These are phyloP conservation scores for Platismatia glauca DNA, from an alignment of 495 filamentous ascomycete genomes.

Conservation along the genomic window DNA sequence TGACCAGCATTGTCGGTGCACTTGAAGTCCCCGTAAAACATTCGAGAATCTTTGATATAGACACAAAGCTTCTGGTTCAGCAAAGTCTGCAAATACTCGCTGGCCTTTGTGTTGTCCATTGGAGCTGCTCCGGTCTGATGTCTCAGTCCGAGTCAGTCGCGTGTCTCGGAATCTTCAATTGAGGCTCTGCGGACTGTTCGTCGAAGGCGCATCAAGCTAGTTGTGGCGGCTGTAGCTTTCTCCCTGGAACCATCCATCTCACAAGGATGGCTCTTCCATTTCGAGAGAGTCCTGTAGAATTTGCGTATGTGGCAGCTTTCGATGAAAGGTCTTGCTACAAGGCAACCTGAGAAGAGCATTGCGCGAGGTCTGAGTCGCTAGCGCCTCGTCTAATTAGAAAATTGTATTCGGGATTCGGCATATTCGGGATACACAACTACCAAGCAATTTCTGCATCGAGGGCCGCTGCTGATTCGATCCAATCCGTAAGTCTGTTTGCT, in stretches of 20 bases:
- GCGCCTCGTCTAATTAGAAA: conserved; percentile 1
- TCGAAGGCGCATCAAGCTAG: conserved; percentile 1
- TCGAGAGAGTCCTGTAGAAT: neutral
- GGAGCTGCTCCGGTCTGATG: neutral
- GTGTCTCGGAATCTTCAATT: neutral
- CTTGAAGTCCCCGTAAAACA: conserved; percentile 86
- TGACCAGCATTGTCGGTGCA: conserved; percentile 78
- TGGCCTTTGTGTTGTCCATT: conserved; percentile 38
- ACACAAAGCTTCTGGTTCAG: conserved; percentile 56
- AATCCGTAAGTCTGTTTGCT: neutral
- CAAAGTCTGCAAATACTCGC: conserved; percentile 39
- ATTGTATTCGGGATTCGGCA: too few relatives aligned
- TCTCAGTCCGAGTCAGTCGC: neutral
- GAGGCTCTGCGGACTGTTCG: conserved; percentile 1
- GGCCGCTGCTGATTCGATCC: neutral
- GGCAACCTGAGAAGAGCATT: neutral
- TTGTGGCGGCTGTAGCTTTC: neutral
- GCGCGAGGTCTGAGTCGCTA: neutral
- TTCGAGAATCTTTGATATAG: conserved; percentile 70
- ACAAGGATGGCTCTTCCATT: neutral
- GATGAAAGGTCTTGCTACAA: neutral
- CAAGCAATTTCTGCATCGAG: neutral
- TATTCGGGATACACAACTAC: neutral
- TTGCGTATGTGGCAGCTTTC: neutral
- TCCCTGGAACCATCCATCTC: neutral